phyloP scores from a whole-genome alignment of 2,329 filamentous ascomycete genomes.

The Colletotrichum aenigma region DNA sequence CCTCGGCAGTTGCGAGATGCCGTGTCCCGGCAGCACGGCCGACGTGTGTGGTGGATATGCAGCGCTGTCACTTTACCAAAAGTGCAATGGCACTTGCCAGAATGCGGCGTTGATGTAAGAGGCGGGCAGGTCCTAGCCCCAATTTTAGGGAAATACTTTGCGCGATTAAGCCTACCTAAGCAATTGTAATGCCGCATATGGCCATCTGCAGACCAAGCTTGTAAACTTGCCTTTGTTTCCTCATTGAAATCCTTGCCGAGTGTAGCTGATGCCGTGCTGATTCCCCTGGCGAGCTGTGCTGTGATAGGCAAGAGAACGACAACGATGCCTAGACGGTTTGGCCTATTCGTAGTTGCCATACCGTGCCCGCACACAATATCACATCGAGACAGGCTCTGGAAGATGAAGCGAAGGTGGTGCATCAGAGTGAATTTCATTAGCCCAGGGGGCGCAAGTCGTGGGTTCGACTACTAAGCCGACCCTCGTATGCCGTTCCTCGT shows the following conservation, averaged over 20 bases:
- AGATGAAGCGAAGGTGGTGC: not conserved
- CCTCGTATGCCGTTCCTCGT: constrained; percentile 1
- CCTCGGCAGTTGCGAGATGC: constrained; percentile 41
- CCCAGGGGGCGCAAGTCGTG: not conserved
- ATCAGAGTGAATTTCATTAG: constrained; percentile 10
- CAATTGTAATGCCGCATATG: not conserved
- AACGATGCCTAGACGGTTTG: not conserved
- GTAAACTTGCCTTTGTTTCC: not conserved
- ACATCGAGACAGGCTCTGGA: not conserved
- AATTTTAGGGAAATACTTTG: not conserved
- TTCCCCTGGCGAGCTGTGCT: not conserved
- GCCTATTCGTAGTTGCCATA: not conserved
- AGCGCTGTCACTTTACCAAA: constrained; percentile 37
- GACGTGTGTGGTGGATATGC: constrained; percentile 27
- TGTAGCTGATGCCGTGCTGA: not conserved
- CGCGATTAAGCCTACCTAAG: not conserved
- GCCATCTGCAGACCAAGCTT: not conserved
- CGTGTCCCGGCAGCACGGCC: constrained; percentile 16
- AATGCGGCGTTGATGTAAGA: constrained; percentile 23
- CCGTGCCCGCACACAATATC: not conserved
- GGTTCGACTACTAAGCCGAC: not conserved
- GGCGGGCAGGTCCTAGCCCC: not conserved
- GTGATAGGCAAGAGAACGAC: not conserved
- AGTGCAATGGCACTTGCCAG: constrained; percentile 32
- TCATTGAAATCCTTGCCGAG: not conserved